Evolutionary conservation across 2,329 filamentous ascomycete species (phyloP).

Genomic region (Colletotrichum magnum): DNA sequence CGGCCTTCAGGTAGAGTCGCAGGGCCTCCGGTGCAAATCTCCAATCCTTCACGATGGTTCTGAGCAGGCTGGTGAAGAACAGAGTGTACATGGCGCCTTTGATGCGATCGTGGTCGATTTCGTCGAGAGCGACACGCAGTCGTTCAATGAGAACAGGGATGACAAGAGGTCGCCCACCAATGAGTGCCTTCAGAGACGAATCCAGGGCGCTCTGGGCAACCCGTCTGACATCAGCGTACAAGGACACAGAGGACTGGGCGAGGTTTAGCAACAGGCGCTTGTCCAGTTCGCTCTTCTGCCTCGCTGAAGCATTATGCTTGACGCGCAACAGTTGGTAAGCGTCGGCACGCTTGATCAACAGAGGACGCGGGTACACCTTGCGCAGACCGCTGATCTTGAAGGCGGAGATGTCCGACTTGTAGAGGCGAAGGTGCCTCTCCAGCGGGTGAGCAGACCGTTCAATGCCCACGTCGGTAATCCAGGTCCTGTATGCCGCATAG

Average conservation of each 20-base stretch:
- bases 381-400: conserved; percentile 95
- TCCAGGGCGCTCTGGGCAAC: conserved; percentile 94
- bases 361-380: conserved; percentile 91
- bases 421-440: conserved; percentile 86
- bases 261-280: conserved; percentile 88
- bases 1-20: conserved; percentile 89
- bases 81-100: conserved; percentile 95
- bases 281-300: conserved; percentile 91
- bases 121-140: conserved; percentile 82
- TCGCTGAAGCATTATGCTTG: conserved; percentile 90
- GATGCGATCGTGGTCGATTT: conserved; percentile 89
- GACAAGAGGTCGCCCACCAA: conserved; percentile 88
- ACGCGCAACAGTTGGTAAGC: conserved; percentile 95
- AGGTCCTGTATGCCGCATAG: conserved; percentile 92
- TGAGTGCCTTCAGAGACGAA: conserved; percentile 91
- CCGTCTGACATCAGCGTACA: conserved; percentile 95
- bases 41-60: conserved; percentile 93
- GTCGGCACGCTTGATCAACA: conserved; percentile 93
- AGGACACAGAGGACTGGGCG: conserved; percentile 88
- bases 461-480: conserved; percentile 98
- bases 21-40: conserved; percentile 93
- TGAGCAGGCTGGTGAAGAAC: conserved; percentile 88
- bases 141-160: conserved; percentile 88
- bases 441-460: conserved; percentile 95
- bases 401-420: conserved; percentile 87